Evolutionary conservation across 768 basidiomycete species (phyloP), one percentile per base, ranked within the genome.

Genomic region (Gautieria morchelliformis): DNA sequence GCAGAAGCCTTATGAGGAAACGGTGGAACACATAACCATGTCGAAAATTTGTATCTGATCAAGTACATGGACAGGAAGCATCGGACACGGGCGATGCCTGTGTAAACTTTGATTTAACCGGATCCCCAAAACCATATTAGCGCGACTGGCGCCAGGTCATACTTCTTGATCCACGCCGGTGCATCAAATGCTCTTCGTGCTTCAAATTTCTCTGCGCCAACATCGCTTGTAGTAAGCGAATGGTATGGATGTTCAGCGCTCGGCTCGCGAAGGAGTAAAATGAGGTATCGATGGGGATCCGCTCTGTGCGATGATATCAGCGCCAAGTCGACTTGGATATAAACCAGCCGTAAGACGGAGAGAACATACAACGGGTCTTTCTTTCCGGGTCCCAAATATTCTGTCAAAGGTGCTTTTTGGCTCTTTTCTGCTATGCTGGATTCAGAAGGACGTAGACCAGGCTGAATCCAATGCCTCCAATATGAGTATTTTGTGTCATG

Each of bases 381-480:
- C 53, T 41, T 45, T 27, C 53, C 53, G 37, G 53, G 53, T 11
- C 17, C 42, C 17, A 54, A 11, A 19, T 54, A 54, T 27, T 45
- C 33, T 8, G 53, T 54, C 53, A 54, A 35, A 41, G 40, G 19
- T 12, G 19, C 37, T 17, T 42, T 42, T 4, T 35, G 8, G 42
- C 19, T 54, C 40, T 54, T 17, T 27, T 11, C 40, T 39, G 11
- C 53, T 17, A 17, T 24, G 14, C 30, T 27, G 12, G 51, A 27
- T 17, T 17, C 51, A 20, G 24, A 30, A 14, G 51, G 22, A 14
- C 33, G 19, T 24, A 54, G n/a, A 24, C 53, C 53, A 11, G 53
- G 24, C 27, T 24, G 19, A 44, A 54, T 54, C 53, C 53, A 54
- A 32, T 54, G 53, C 12, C 53, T 19, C 40, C 53, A 54, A 24